Evolutionary conservation across 176 grass and related monocot genomes (phyloP), one percentile per base, ranked within the genome.

Genomic region (Raddia guianensis): DNA sequence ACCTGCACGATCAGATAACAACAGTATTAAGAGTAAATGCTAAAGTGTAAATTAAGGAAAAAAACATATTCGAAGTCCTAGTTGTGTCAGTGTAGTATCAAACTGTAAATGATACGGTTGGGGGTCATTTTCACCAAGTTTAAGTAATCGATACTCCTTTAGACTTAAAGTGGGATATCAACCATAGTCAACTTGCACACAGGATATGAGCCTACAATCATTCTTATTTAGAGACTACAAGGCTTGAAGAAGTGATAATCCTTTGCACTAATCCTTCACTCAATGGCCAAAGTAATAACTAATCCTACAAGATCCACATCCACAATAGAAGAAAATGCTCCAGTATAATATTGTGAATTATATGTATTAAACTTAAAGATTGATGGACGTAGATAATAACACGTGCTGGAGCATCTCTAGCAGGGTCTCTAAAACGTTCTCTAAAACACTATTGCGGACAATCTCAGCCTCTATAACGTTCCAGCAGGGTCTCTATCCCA

Each of bases 1-100:
- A 99, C 96, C 96, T 99, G 86, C 72, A 83, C 3, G 87, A 73
- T 75, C 63, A 88, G 78, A 83, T 11, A 94, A 51, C 13, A 77
- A 18, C 37, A 75, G 46, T 79, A 79, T 76, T 14, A 7, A 68
- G 1, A 21, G 57, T 6, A 82, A 62, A 48, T 6, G 32, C 48
- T 27, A 27, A 27, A 27, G 27, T 27, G 27, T 55, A 50, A 48
- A 56, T 56, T 56, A 56, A n/a, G 53, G n/a, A 56, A 53, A 73
- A 68, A 55, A 20, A 8, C 76, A 81, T 21, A 12, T 54, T 34
- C 46, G 58, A 51, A 21, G 47, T 45, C 13, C 35, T 32, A 63
- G 34, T 62, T 63, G 58, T 57, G 50, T 55, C 19, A 73, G 42
- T 37, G 18, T 73, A 73, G 18, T 57, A 11, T n/a, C 63, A 69